Base-by-base conservation (phyloP, 352 stramenopile genomes). In the Pythium myriotylum region DNA sequence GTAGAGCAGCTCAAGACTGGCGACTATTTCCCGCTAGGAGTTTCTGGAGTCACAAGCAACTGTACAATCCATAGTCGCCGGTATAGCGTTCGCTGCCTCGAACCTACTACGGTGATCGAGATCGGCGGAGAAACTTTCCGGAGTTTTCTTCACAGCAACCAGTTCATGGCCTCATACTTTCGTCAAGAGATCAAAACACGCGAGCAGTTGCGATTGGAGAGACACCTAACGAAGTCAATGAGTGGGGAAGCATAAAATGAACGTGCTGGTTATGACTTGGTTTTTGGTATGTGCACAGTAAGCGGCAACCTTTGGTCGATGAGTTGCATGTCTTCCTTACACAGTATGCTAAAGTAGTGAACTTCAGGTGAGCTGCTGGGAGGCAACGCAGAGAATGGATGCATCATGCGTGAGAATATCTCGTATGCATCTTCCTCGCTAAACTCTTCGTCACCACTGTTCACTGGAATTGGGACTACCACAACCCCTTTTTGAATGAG, bases 101-200 rank as follows among this genome's bases (percentile, higher is more conserved):
- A 87, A 47, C 78, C 78, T 32, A 86, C 81, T 13, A 81, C 79
- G 41, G 77, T 94, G 23, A 76, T 94, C 19, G 84, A 94, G 62
- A 92, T 94, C 49, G 77, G 83, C 17, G 84, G 84, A 5, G 82
- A 94, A 59, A 86, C 80, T 3, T 94, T 94, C 58, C 84, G 84
- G 27, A 94, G 84, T 59, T 94, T 94, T 43, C 67, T 94, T 26
- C 80, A 83, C 45, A 94, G 84, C 62, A 88, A 91, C 62, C 80
- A 91, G 67, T 94, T 94, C 55, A 77, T 92, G 57, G 76, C 80
- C 8, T 85, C 84, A 23, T 94, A 89, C 56, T 94, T 91, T 46
- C 73, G 77, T 16, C 71, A 91, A 26, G 77, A 92, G 42, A 79
- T 92, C 32, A 87, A 89, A 66, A 62, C 62, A 4, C 80, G 84